Conservation (phyloP, 495 filamentous ascomycete genomes). For the Penicillium desertorum region DNA sequence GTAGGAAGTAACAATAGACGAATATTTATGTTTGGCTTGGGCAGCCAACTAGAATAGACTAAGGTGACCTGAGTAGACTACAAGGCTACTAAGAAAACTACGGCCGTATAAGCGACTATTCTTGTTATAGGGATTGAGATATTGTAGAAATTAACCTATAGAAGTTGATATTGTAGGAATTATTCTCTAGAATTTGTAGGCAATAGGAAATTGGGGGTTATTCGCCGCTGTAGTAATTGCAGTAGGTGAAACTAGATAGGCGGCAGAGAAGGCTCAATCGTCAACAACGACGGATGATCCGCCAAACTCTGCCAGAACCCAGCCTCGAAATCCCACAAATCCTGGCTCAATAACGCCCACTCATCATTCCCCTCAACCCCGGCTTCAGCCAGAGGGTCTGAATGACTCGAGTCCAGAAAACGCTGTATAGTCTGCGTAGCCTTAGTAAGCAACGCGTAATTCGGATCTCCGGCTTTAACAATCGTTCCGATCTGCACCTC, state of each 20-base stretch:
- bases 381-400: conserved; percentile 15
- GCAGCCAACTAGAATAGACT: no score
- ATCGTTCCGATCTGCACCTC: conserved; percentile 40
- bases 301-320: conserved; percentile 37
- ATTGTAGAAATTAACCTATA: no score
- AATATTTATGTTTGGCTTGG: no score
- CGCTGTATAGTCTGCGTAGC: conserved; percentile 35
- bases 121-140: no score
- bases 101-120: no score
- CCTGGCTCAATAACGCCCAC: conserved; percentile 33
- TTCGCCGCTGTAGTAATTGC: no score
- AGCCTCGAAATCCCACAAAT: conserved; percentile 36
- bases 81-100: no score
- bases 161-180: no score
- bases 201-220: no score
- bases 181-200: no score
- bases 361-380: conserved; percentile 24
- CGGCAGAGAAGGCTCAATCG: conserved; percentile 26
- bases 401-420: conserved; percentile 33
- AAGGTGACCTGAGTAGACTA: no score
- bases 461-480: conserved; percentile 36
- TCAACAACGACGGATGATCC: conserved; percentile 34
- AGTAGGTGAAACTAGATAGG: conserved; percentile 6
- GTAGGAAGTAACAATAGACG: no score
- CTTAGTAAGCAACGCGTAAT: conserved; percentile 34